Conservation (phyloP, 202 grass and related monocot genomes). For the Musa balbisiana region DNA sequence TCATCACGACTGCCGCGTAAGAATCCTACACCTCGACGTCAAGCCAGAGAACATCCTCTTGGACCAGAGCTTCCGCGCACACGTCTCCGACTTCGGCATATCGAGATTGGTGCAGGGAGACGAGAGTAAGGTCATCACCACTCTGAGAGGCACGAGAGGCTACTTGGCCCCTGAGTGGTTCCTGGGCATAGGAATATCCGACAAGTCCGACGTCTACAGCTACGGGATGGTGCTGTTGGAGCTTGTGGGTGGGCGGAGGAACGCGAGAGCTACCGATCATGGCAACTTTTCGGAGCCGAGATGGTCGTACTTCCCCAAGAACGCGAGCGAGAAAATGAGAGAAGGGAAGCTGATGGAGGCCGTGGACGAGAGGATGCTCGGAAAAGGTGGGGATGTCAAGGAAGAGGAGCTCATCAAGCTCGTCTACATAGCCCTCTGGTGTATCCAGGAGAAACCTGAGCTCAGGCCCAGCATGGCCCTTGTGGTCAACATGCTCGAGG, state of each 20-base stretch:
- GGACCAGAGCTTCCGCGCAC: slow-evolving; percentile 32
- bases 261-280: slow-evolving; percentile 6
- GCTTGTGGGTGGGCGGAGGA: slow-evolving; percentile 45
- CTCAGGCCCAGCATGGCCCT: slow-evolving; percentile 42
- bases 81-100: slow-evolving; percentile 45
- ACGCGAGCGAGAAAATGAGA: slow-evolving; percentile 28
- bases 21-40: slow-evolving; percentile 59
- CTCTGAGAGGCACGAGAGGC: slow-evolving; percentile 46
- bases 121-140: slow-evolving; percentile 43
- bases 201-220: slow-evolving; percentile 58
- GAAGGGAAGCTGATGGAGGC: slow-evolving; percentile 36
- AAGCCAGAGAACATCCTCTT: slow-evolving; percentile 75
- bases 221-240: slow-evolving; percentile 58
- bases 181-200: slow-evolving; percentile 30
- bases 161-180: slow-evolving; percentile 66
- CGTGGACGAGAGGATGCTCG: slow-evolving; percentile 25
- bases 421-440: slow-evolving; percentile 60
- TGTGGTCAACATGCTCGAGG: slow-evolving; percentile 57
- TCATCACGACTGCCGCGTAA: slow-evolving; percentile 40
- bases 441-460: slow-evolving; percentile 43
- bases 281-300: background rate
- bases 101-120: slow-evolving; percentile 36
- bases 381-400: slow-evolving; percentile 8
- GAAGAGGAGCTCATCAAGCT: slow-evolving; percentile 32
- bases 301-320: slow-evolving; percentile 54